These are phyloP conservation scores for Atkinsonella hypoxylon DNA, from an alignment of 2,329 filamentous ascomycete species.

Conservation along the genomic window DNA sequence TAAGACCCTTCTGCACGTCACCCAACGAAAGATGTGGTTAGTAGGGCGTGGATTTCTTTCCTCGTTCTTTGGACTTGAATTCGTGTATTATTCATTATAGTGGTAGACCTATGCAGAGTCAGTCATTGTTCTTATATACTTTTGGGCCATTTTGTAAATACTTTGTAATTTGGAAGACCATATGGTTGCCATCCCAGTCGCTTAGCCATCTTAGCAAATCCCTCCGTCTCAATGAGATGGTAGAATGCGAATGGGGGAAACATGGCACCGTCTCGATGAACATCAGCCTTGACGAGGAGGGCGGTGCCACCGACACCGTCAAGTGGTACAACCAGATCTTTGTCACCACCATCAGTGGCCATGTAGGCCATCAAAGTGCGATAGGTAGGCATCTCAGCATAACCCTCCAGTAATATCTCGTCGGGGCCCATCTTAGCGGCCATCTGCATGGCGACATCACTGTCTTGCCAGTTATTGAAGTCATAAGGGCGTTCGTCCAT, in stretches of 20 bases:
- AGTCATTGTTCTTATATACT: not conserved
- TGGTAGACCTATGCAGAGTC: slow-evolving; percentile 58
- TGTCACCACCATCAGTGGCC: slow-evolving; percentile 43
- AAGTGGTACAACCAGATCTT: slow-evolving; percentile 55
- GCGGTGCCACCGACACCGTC: slow-evolving; percentile 93
- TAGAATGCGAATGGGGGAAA: slow-evolving; percentile 96
- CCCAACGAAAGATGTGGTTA: not conserved
- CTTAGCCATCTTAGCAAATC: slow-evolving; percentile 94
- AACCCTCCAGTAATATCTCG: slow-evolving; percentile 88
- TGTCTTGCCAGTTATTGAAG: slow-evolving; percentile 97
- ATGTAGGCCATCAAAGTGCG: slow-evolving; percentile 84
- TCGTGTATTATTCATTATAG: slow-evolving; percentile 60
- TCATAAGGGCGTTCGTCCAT: slow-evolving; percentile 79
- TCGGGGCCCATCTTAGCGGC: slow-evolving; percentile 74
- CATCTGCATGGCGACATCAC: slow-evolving; percentile 62
- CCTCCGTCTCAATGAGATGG: slow-evolving; percentile 93
- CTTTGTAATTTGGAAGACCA: slow-evolving; percentile 95
- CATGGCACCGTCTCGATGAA: slow-evolving; percentile 96
- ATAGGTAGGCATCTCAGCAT: slow-evolving; percentile 86
- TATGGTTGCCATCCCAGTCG: slow-evolving; percentile 74
- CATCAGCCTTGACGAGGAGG: slow-evolving; percentile 87
- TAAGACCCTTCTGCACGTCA: not conserved
- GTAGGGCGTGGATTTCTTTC: not conserved
- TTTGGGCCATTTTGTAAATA: slow-evolving; percentile 32
- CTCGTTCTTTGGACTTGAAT: not conserved